phyloP scores from a whole-genome alignment of 805 yeast species.

The Metschnikowia hibisci region DNA sequence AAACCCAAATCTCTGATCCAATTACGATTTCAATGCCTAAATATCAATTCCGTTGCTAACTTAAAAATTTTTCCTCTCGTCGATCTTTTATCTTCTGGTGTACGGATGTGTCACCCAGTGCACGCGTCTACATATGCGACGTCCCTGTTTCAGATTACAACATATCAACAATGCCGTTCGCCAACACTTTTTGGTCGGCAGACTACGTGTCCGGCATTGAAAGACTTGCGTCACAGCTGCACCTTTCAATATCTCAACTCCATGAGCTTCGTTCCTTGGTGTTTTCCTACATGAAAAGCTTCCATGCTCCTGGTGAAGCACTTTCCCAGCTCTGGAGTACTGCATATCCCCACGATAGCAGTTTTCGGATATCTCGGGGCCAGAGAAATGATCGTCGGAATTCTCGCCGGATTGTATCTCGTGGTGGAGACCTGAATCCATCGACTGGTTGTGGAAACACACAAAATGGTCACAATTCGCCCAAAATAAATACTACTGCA shows the following conservation, averaged over 20 bases:
- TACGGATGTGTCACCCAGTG: neutral
- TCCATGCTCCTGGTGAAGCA: conserved; percentile 32
- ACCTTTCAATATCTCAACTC: conserved; percentile 33
- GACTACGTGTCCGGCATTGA: conserved; percentile 38
- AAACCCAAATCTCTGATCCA: no score
- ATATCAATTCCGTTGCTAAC: no score
- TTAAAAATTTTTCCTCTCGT: no score
- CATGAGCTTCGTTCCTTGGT: conserved; percentile 40
- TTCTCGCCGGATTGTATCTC: conserved; percentile 2
- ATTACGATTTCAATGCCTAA: no score
- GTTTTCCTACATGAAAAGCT: conserved; percentile 34
- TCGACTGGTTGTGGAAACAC: neutral
- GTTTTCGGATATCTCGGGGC: conserved; percentile 19
- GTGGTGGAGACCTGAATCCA: neutral
- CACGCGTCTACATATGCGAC: neutral
- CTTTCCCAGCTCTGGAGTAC: conserved; percentile 27
- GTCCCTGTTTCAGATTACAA: neutral
- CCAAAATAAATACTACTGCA: no score
- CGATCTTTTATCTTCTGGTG: neutral
- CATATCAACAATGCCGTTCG: conserved; percentile 16
- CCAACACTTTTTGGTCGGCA: conserved; percentile 41
- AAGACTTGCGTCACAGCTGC: conserved; percentile 26
- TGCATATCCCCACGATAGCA: conserved; percentile 22
- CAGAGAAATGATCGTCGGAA: conserved; percentile 1
- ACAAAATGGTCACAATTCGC: no score